phyloP scores from a whole-genome alignment of 768 basidiomycete genomes.

The Russula sp. region DNA sequence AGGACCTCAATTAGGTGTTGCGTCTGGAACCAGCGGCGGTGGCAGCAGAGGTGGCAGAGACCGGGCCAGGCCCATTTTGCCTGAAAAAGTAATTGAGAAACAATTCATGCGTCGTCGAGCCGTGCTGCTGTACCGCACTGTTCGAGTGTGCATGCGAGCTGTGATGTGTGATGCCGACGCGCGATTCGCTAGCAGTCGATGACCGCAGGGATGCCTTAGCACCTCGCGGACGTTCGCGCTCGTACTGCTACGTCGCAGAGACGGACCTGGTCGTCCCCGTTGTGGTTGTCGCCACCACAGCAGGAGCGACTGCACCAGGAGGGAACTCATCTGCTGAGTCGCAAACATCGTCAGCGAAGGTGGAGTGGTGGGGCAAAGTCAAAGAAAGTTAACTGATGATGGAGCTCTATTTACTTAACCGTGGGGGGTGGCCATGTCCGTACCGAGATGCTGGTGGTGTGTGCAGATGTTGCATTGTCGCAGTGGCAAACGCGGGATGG shows the following conservation, averaged over 20 bases:
- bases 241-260: conserved; percentile 59
- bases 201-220: conserved; percentile 33
- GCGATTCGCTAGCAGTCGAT: conserved; percentile 23
- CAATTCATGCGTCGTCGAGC: too few species aligned
- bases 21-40: too few species aligned
- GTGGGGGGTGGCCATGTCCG: too few species aligned
- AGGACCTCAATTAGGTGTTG: too few species aligned
- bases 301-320: conserved; percentile 45
- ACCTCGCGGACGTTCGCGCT: too few species aligned
- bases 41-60: conserved; percentile 29
- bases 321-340: conserved; percentile 48
- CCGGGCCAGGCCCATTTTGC: conserved; percentile 74
- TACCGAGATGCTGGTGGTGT: conserved; percentile 36
- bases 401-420: conserved; percentile 42
- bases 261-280: conserved; percentile 64
- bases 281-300: conserved; percentile 26
- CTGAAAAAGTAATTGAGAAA: too few species aligned
- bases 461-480: conserved; percentile 55
- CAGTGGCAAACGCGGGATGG: too few species aligned
- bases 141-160: too few species aligned
- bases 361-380: too few species aligned
- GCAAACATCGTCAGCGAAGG: too few species aligned
- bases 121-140: too few species aligned
- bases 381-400: too few species aligned
- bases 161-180: conserved; percentile 19